Conservation (phyloP, 495 filamentous ascomycete species). For the Tuber brumale region DNA sequence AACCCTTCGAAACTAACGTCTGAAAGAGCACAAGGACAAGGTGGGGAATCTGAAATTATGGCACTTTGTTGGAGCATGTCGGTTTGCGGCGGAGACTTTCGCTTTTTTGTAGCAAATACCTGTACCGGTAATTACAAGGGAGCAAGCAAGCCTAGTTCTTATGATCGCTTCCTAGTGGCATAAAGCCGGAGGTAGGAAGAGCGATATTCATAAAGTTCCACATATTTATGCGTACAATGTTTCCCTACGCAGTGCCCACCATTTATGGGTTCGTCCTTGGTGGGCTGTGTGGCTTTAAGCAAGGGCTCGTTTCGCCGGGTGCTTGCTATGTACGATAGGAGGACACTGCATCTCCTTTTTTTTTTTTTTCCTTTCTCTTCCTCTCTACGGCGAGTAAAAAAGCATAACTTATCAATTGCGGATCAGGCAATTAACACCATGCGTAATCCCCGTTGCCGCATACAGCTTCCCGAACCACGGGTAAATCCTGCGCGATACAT, state of each 20-base stretch:
- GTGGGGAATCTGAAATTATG: background rate
- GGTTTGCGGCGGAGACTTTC: background rate
- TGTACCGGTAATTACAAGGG: background rate
- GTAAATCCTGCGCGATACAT: conserved; percentile 34
- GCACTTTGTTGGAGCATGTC: background rate
- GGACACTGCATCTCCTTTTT: background rate
- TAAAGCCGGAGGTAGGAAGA: background rate
- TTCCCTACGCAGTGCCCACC: background rate
- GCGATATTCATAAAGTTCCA: background rate
- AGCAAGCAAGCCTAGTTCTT: background rate
- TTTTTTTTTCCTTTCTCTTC: background rate
- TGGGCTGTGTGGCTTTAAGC: background rate
- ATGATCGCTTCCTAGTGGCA: background rate
- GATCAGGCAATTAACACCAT: conserved; percentile 26
- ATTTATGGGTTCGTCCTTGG: background rate
- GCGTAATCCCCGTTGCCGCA: conserved; percentile 30
- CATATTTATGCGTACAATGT: background rate
- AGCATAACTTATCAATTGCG: conserved; percentile 9
- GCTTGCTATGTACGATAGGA: background rate
- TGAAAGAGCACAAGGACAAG: background rate
- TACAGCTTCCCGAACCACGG: conserved; percentile 38
- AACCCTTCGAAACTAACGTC: background rate
- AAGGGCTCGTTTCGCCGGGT: background rate
- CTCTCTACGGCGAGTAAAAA: background rate
- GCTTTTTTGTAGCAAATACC: background rate